Base-by-base conservation (phyloP, 164 flowering plant genomes). In the Dillenia turbinata region DNA sequence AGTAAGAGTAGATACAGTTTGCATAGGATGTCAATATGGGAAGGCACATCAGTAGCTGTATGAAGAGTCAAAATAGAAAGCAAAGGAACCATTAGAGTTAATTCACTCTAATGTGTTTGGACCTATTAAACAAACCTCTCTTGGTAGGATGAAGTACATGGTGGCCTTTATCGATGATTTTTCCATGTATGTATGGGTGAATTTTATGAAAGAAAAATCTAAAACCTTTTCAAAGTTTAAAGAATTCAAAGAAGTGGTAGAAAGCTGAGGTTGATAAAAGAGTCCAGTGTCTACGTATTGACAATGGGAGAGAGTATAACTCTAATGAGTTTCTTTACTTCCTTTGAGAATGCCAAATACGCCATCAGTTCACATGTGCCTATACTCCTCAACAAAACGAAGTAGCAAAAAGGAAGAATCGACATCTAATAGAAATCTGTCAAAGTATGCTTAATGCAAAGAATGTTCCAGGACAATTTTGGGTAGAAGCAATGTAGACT, bases 381-480 rank as follows among this genome's bases (percentile, higher is more conserved):
- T 24, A 47, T 40, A 69, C 72, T 14, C 66, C 67, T 24, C 63
- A 69, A 15, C 72, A 69, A 48, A 69, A 69, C 19, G 59, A 55
- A 9, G 49, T 62, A 1, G 59, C 56, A 4, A 56, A 61, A 17
- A 47, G 67, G 51, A 62, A 71, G 40, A 66, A 62, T 46, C 11
- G 17, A 26, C 4, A 26, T 26, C 40, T 64, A 5, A 45, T 61
- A 5, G 63, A 72, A 22, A 60, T 19, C 1, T 65, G 63, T 52
- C 47, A 54, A 14, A 65, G 62, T 45, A 54, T 68, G 59, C 8
- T 72, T 19, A 66, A 68, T 52, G 68, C 59, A 26, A 72, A 64
- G 44, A 68, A 72, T 51, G 63, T 68, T 0, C 66, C 69, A 44
- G 11, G 33, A 51, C 15, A 56, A 6, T 64, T 72, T 68, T 72